These are phyloP conservation scores for Leccinum disarticulatum DNA, from an alignment of 768 basidiomycete species.

Conservation along the genomic window DNA sequence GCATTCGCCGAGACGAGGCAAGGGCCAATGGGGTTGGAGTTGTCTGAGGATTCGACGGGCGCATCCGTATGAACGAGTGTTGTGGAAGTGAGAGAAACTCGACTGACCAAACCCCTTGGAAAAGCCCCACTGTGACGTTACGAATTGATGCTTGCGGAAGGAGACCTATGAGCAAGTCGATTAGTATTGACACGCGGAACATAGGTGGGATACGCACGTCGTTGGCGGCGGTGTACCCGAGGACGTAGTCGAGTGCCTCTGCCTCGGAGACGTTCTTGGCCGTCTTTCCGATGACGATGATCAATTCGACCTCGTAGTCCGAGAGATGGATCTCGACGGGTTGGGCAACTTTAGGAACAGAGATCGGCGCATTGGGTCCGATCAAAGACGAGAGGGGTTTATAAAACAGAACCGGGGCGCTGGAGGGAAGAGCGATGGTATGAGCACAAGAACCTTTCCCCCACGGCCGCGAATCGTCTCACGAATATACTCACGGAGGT, in stretches of 20 bases:
- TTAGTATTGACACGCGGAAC: background rate
- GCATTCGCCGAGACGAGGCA: constrained; percentile 67
- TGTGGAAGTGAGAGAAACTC: background rate
- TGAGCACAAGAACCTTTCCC: background rate
- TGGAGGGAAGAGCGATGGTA: constrained; percentile 19
- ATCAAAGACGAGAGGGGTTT: constrained; percentile 72
- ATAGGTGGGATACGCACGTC: constrained; percentile 47
- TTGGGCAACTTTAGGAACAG: constrained; percentile 66
- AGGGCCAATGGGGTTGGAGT: constrained; percentile 70
- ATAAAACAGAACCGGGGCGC: constrained; percentile 75
- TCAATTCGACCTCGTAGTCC: constrained; percentile 82
- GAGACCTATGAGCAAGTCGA: constrained; percentile 45
- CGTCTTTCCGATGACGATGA: constrained; percentile 79
- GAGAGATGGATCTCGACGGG: constrained; percentile 69
- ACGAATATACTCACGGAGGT: constrained; percentile 52
- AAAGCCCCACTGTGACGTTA: constrained; percentile 83
- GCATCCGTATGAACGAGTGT: background rate
- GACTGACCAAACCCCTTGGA: constrained; percentile 80
- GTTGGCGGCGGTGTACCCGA: constrained; percentile 80
- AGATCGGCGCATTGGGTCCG: constrained; percentile 64
- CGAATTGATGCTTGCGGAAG: constrained; percentile 80
- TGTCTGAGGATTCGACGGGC: constrained; percentile 16
- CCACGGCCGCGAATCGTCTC: background rate
- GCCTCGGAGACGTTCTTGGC: constrained; percentile 78
- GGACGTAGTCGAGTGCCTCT: constrained; percentile 82